A percentile compares a stretch with the other conserved stretches of the same genome.
phyloP scores from a whole-genome alignment of 140 eudicot species.

The Cichorium intybus region DNA sequence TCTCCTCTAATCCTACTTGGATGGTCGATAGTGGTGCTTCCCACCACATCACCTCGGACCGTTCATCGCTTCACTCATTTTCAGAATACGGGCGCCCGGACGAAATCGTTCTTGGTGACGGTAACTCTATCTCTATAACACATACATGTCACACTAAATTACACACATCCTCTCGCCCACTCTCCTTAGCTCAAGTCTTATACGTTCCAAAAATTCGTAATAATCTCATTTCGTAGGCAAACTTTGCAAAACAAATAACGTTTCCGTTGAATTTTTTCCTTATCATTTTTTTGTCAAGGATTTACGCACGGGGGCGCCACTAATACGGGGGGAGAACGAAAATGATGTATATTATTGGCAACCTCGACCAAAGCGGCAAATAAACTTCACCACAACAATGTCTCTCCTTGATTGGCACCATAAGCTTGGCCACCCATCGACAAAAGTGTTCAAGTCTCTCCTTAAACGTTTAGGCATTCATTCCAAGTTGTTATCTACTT shows the following conservation, averaged over 20 bases:
- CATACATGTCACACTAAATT: neutral
- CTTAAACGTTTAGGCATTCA: neutral
- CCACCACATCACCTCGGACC: neutral
- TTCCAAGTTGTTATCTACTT: neutral
- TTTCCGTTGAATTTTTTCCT: neutral
- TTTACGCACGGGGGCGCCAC: neutral
- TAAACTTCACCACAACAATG: neutral
- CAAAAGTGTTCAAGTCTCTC: neutral
- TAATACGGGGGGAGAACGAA: neutral
- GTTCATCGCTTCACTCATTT: neutral
- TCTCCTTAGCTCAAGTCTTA: neutral
- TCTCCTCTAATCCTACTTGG: neutral
- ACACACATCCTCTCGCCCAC: neutral
- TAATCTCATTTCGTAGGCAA: too few species aligned
- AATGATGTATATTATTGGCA: neutral
- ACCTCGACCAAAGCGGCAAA: neutral
- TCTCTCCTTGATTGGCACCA: neutral
- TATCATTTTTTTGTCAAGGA: neutral
- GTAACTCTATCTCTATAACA: neutral
- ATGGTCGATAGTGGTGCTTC: neutral
- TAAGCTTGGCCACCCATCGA: neutral
- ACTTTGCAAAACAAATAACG: neutral
- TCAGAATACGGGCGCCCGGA: neutral
- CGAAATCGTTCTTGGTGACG: neutral
- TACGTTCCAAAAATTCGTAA: too few species aligned